Percentiles rank a stretch among this genome's conserved stretches.
phyloP scores from a whole-genome alignment of 2,329 filamentous ascomycete genomes.

The Cylindrodendrum hubeiense region DNA sequence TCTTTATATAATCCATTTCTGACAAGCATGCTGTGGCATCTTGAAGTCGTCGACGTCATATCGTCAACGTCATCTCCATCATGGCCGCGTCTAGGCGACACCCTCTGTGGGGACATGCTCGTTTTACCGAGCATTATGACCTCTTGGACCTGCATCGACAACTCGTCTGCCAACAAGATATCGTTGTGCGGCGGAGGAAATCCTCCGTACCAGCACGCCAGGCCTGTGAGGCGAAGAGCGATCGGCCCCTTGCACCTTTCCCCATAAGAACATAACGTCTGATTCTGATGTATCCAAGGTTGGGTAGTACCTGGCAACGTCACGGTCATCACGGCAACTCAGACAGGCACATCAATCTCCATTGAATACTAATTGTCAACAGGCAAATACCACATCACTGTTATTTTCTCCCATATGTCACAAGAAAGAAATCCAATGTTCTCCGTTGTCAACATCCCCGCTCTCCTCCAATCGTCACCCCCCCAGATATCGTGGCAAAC shows the following conservation, averaged over 20 bases:
- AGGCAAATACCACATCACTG: not conserved
- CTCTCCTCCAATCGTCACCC: not conserved
- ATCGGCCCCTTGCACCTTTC: too few relatives aligned
- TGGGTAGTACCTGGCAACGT: not conserved
- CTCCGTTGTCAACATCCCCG: slow-evolving; percentile 1
- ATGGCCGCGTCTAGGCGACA: not conserved
- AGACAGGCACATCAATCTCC: not conserved
- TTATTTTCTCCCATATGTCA: not conserved
- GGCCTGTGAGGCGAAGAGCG: too few relatives aligned
- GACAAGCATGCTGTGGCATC: not conserved
- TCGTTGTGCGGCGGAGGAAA: too few relatives aligned
- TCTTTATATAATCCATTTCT: not conserved
- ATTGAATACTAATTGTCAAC: not conserved
- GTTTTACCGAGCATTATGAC: not conserved
- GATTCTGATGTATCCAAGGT: too few relatives aligned
- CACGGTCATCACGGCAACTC: not conserved
- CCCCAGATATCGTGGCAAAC: slow-evolving; percentile 11
- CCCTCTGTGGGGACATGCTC: slow-evolving; percentile 17
- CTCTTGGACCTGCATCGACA: slow-evolving; percentile 3
- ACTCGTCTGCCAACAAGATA: too few relatives aligned
- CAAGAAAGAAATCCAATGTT: not conserved
- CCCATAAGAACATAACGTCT: too few relatives aligned
- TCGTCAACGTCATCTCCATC: slow-evolving; percentile 21
- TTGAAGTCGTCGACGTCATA: slow-evolving; percentile 27
- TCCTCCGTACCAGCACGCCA: too few relatives aligned